These are phyloP conservation scores for Nakazawaea wyomingensis DNA, from an alignment of 805 yeast genomes.

Conservation along the genomic window DNA sequence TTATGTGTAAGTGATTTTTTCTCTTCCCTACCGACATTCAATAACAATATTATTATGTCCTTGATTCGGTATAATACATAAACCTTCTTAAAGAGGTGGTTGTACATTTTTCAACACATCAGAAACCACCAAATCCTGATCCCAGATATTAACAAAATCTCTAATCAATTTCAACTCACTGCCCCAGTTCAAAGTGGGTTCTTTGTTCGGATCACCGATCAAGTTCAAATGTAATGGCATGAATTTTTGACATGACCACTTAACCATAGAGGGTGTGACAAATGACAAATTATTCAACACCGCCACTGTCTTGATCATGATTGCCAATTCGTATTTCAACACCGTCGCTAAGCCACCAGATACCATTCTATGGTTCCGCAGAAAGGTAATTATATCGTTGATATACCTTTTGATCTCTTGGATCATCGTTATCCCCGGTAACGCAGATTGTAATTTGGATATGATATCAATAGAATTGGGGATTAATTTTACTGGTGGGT, in stretches of 20 bases:
- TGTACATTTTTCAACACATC: conserved; percentile 45
- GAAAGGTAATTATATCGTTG: conserved; percentile 48
- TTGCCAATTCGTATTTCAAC: conserved; percentile 37
- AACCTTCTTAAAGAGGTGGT: conserved; percentile 46
- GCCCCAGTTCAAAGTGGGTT: conserved; percentile 52
- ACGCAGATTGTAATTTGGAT: conserved; percentile 9
- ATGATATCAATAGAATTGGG: neutral
- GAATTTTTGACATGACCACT: conserved; percentile 41
- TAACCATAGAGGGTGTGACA: conserved; percentile 50
- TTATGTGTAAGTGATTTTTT: too few relatives aligned
- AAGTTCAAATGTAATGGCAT: conserved; percentile 42
- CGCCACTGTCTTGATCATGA: conserved; percentile 34
- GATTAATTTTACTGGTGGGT: neutral
- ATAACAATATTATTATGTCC: too few relatives aligned
- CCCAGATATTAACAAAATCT: conserved; percentile 39
- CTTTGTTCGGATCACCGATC: conserved; percentile 35
- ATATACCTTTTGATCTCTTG: conserved; percentile 50
- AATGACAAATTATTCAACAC: conserved; percentile 33
- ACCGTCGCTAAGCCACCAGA: conserved; percentile 46
- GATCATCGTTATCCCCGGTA: conserved; percentile 29
- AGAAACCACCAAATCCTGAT: conserved; percentile 43
- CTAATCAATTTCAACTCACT: conserved; percentile 40
- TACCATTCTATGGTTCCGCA: conserved; percentile 52
- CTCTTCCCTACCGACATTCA: too few relatives aligned
- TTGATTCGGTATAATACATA: too few relatives aligned